Evolutionary conservation across 331 rosid genomes (phyloP), one percentile per base, ranked within the genome.

Genomic region (Arachis monticola): DNA sequence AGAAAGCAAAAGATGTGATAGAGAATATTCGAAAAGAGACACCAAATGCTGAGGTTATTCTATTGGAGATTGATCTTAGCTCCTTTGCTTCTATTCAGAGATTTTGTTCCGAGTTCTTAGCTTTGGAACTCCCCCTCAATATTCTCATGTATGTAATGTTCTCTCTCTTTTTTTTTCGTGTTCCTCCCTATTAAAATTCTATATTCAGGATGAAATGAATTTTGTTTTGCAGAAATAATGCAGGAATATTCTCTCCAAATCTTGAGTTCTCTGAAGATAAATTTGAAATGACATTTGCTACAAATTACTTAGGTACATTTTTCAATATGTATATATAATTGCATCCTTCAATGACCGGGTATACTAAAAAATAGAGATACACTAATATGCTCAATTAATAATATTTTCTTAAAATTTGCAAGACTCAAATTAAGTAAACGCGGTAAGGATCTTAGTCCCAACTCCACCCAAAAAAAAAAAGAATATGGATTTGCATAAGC

Each of bases 211-310:
- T 60, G 56, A 53, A 51, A 77, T 73, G 3, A 57, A 56, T 60
- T 14, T 57, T 57, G 8, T 44, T 81, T 80, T 77, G 69, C 91
- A 95, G 99, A 92, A 95, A 95, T 81, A 95, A 95, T 77, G 99
- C 97, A 4, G 99, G 99, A 44, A 78, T 87, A 10, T 95, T 71
- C 89, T 90, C 98, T 60, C 90, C 87, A n/a, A 81, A 82, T 22
- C 63, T 95, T 88, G 98, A 95, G 80, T 90, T 88, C 81, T 95
- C 98, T 0, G 98, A 89, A 75, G 93, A 92, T 75, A 95, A 95
- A 87, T 80, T 90, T 75, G 99, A 95, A 85, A 81, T 92, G 96
- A 92, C 99, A 72, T 92, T 90, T 87, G 97, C 98, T 53, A 95
- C 99, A 47, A 95, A 95, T 80, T 95, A 92, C 84, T 84, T 92